Conservation (phyloP, 768 basidiomycete species). For the Multifurca ochricompacta region DNA sequence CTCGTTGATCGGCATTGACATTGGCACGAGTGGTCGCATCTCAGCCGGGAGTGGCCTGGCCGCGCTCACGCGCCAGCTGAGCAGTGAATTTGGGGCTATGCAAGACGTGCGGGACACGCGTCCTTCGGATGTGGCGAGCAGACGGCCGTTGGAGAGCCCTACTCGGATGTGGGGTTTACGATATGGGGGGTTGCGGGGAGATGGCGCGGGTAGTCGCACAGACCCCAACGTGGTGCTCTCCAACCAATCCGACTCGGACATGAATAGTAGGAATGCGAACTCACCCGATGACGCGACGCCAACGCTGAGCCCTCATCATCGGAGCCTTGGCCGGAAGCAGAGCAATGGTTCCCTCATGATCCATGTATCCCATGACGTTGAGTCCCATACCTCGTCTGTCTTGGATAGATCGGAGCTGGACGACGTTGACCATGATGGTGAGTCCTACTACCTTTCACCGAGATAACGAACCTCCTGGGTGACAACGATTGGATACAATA, state of each 20-base stretch:
- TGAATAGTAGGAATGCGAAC: background rate
- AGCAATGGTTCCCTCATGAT: constrained; percentile 23
- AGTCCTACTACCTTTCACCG: constrained; percentile 19
- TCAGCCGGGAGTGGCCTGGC: constrained; percentile 26
- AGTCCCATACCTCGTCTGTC: constrained; percentile 30
- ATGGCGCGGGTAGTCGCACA: constrained; percentile 1
- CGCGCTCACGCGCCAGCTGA: constrained; percentile 35
- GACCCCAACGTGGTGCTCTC: constrained; percentile 22
- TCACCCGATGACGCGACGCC: constrained; percentile 19
- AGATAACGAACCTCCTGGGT: background rate
- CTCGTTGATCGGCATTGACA: constrained; percentile 24
- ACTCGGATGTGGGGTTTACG: constrained; percentile 22
- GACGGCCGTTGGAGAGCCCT: background rate
- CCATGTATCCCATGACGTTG: constrained; percentile 32
- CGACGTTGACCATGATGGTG: constrained; percentile 35
- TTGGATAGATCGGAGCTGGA: constrained; percentile 24
- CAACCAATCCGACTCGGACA: constrained; percentile 13
- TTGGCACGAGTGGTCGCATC: constrained; percentile 19
- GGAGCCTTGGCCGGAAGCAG: constrained; percentile 10
- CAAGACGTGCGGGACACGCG: constrained; percentile 14
- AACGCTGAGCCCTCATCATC: constrained; percentile 28
- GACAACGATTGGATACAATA: constrained; percentile 23
- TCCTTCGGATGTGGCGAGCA: background rate
- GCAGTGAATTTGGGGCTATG: constrained; percentile 30
- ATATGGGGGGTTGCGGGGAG: constrained; percentile 22